Conservation (phyloP, 169 alveolate species). For the Plasmodium gaboni region DNA sequence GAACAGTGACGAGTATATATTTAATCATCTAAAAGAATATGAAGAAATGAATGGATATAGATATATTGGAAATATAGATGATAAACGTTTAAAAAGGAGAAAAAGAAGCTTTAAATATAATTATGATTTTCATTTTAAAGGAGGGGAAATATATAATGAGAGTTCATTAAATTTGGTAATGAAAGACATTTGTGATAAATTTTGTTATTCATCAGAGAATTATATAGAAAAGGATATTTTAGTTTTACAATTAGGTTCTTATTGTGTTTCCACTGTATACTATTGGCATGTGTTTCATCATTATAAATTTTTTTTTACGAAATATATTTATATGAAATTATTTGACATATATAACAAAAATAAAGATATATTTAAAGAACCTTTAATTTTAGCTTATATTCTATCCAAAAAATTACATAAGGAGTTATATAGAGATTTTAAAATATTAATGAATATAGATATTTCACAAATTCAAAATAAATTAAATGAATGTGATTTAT, state of each 20-base stretch:
- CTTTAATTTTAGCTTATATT: constrained; percentile 55
- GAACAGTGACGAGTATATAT: constrained; percentile 29
- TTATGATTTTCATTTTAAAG: not conserved
- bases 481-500: constrained; percentile 31
- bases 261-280: constrained; percentile 54
- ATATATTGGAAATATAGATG: constrained; percentile 39
- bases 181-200: constrained; percentile 52
- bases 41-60: constrained; percentile 23
- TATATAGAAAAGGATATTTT: constrained; percentile 68
- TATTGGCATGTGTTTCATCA: constrained; percentile 78
- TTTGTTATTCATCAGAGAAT: constrained; percentile 29
- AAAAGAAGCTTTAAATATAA: constrained; percentile 8
- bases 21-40: constrained; percentile 14
- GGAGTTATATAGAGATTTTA: constrained; percentile 46
- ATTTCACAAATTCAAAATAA: constrained; percentile 57
- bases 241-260: constrained; percentile 70
- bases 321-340: constrained; percentile 48
- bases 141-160: constrained; percentile 11
- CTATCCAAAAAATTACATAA: constrained; percentile 45
- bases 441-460: constrained; percentile 64
- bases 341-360: constrained; percentile 34
- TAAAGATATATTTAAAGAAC: constrained; percentile 59
- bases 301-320: constrained; percentile 64
- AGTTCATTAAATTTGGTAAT: constrained; percentile 19
- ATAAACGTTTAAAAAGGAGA: constrained; percentile 30